These are phyloP conservation scores for Ascochyta viciae-villosae DNA, from an alignment of 2,329 filamentous ascomycete species.

Conservation along the genomic window DNA sequence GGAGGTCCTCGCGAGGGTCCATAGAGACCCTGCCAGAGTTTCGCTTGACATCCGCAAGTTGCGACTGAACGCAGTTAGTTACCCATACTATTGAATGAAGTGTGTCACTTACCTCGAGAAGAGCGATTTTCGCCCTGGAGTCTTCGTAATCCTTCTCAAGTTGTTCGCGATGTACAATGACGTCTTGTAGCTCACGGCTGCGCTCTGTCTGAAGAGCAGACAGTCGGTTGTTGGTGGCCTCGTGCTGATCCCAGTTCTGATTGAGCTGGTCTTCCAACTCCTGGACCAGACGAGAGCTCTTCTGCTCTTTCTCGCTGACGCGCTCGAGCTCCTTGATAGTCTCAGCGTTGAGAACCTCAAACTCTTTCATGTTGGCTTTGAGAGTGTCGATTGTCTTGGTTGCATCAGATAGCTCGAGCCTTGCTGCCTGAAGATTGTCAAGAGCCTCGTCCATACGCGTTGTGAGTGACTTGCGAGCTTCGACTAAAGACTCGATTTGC, in stretches of 20 bases:
- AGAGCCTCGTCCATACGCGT: conserved; percentile 52
- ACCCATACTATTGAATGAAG: neutral
- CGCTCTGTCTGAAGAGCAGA: conserved; percentile 67
- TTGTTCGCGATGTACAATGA: conserved; percentile 51
- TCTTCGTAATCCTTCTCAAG: conserved; percentile 74
- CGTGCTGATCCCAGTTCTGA: conserved; percentile 92
- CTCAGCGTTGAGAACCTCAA: conserved; percentile 60
- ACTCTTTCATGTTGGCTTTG: conserved; percentile 54
- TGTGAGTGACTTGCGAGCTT: conserved; percentile 55
- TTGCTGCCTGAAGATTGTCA: conserved; percentile 51
- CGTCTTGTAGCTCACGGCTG: conserved; percentile 52
- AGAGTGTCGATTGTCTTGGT: conserved; percentile 49
- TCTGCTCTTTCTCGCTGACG: conserved; percentile 75
- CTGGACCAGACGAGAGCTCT: conserved; percentile 89
- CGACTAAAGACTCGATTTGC: conserved; percentile 53
- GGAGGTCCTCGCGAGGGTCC: conserved; percentile 57
- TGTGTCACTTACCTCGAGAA: conserved; percentile 71
- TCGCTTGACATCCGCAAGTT: conserved; percentile 65
- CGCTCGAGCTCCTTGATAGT: conserved; percentile 64
- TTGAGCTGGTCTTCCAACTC: conserved; percentile 97
- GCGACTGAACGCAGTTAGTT: conserved; percentile 58
- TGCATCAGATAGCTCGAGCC: conserved; percentile 53
- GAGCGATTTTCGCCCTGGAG: conserved; percentile 74
- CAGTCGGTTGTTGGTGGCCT: conserved; percentile 81
- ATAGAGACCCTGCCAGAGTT: conserved; percentile 55